phyloP scores from a whole-genome alignment of 2,329 filamentous ascomycete species.

The Clonostachys chloroleuca region DNA sequence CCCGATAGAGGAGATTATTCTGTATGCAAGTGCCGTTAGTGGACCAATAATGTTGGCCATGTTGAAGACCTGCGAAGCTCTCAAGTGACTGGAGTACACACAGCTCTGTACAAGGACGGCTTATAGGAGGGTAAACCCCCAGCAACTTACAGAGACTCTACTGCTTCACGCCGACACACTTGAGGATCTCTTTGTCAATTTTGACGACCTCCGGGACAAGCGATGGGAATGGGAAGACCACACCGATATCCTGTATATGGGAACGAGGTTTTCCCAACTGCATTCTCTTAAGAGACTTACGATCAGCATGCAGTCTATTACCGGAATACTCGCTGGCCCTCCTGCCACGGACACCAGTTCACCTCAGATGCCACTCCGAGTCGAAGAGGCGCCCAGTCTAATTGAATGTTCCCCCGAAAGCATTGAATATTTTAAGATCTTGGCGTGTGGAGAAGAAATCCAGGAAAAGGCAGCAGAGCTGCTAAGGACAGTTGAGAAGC shows the following conservation, averaged over 20 bases:
- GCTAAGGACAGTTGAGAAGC: too few relatives aligned
- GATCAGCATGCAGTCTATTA: background rate
- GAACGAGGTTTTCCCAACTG: background rate
- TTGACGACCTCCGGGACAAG: slow-evolving; percentile 2
- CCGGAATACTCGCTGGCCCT: background rate
- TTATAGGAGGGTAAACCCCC: background rate
- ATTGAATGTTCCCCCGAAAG: slow-evolving; percentile 3
- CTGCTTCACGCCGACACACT: slow-evolving; percentile 2
- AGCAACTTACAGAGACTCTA: slow-evolving; percentile 2
- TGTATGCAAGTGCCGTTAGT: too few relatives aligned
- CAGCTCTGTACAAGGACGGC: too few relatives aligned
- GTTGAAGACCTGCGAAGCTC: background rate
- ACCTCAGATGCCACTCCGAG: background rate
- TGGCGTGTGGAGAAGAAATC: too few relatives aligned
- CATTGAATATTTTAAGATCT: slow-evolving; percentile 5
- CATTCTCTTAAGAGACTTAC: background rate
- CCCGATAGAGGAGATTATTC: too few relatives aligned
- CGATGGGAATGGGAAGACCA: background rate
- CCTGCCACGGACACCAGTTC: background rate
- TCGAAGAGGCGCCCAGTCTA: background rate
- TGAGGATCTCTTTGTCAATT: slow-evolving; percentile 5
- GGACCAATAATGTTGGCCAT: background rate
- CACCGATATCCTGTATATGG: background rate
- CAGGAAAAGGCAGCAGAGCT: too few relatives aligned
- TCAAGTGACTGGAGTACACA: background rate